These are phyloP conservation scores for Trichosporon faecale DNA, from an alignment of 1,284 basidiomycete species.

Conservation along the genomic window DNA sequence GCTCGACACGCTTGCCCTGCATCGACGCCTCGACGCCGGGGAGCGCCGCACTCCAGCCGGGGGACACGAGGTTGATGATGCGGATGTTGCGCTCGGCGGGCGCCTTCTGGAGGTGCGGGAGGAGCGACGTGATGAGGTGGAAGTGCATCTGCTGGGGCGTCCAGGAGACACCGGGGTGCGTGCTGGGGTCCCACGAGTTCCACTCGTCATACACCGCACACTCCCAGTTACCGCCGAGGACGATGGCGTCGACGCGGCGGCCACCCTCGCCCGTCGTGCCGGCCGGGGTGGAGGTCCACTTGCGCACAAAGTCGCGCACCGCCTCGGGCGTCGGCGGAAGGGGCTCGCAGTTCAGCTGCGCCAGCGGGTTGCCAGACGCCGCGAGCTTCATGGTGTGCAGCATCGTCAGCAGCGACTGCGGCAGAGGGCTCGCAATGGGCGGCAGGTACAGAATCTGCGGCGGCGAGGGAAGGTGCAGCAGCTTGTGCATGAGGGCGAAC, in stretches of 20 bases:
- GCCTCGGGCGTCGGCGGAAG: conserved; percentile 40
- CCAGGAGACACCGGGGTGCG: conserved; percentile 30
- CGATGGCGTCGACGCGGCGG: conserved; percentile 48
- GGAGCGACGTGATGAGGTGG: conserved; percentile 68
- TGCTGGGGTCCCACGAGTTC: not conserved
- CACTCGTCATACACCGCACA: not conserved
- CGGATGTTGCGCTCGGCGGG: conserved; percentile 79
- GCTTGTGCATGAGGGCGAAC: conserved; percentile 42
- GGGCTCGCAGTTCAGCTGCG: conserved; percentile 48
- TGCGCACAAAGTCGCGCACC: conserved; percentile 43
- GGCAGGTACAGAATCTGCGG: conserved; percentile 51
- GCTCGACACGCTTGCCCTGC: conserved; percentile 14
- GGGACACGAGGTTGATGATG: conserved; percentile 73
- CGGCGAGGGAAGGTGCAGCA: conserved; percentile 48
- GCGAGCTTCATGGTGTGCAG: conserved; percentile 47
- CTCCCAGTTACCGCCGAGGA: conserved; percentile 49
- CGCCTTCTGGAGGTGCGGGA: conserved; percentile 71
- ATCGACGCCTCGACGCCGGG: conserved; percentile 52
- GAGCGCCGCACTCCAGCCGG: conserved; percentile 73
- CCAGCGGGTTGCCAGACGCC: conserved; percentile 33
- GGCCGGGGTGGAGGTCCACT: conserved; percentile 40
- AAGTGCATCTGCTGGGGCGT: conserved; percentile 55
- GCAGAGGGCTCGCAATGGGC: conserved; percentile 43
- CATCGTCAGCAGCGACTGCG: conserved; percentile 43
- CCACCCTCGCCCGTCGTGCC: conserved; percentile 46